Conservation (phyloP, 805 yeast species). For the Scheffersomyces ergatensis region DNA sequence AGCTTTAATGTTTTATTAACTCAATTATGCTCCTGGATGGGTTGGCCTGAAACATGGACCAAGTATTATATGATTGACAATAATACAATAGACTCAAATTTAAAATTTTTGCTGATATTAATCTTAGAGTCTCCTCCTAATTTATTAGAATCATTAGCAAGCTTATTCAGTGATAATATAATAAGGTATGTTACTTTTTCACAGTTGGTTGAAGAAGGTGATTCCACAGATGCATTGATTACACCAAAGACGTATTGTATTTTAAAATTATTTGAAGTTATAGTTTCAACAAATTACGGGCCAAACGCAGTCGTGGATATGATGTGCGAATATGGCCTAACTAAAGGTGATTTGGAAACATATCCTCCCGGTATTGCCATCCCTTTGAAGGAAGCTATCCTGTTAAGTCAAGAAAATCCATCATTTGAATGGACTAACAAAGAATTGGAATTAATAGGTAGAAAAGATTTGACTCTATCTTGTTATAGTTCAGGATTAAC, state of each 20-base stretch:
- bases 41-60: slow-evolving; percentile 71
- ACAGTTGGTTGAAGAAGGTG: slow-evolving; percentile 61
- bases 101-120: slow-evolving; percentile 42
- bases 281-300: slow-evolving; percentile 53
- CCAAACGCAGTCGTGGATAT: slow-evolving; percentile 56
- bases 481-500: not conserved
- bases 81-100: slow-evolving; percentile 31
- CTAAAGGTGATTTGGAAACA: slow-evolving; percentile 53
- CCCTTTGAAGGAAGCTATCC: slow-evolving; percentile 63
- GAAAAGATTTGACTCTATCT: slow-evolving; percentile 55
- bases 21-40: slow-evolving; percentile 63
- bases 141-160: slow-evolving; percentile 52
- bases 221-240: slow-evolving; percentile 53
- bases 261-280: slow-evolving; percentile 58
- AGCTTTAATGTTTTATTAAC: slow-evolving; percentile 55
- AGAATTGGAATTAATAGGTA: slow-evolving; percentile 58
- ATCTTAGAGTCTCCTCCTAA: slow-evolving; percentile 60
- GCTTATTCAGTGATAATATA: slow-evolving; percentile 43
- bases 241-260: slow-evolving; percentile 67
- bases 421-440: slow-evolving; percentile 46
- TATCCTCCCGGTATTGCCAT: slow-evolving; percentile 71
- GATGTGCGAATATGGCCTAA: slow-evolving; percentile 58
- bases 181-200: slow-evolving; percentile 64
- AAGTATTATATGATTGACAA: slow-evolving; percentile 47
- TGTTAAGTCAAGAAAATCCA: slow-evolving; percentile 50